Evolutionary conservation across 2,329 filamentous ascomycete genomes (phyloP).

Genomic region (Aspergillus pseudotamarii): DNA sequence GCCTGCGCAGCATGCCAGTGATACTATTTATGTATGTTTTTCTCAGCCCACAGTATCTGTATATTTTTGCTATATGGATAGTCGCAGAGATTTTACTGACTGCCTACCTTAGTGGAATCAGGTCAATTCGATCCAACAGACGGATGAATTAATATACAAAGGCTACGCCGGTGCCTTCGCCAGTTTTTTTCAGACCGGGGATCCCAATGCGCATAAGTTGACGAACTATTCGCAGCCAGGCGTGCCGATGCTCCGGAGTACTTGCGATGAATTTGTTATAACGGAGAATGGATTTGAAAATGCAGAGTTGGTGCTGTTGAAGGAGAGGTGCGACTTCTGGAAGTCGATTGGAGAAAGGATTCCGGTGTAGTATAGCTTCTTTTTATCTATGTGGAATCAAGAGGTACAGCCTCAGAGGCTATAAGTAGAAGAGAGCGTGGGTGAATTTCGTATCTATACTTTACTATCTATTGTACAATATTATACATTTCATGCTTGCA

Average conservation of each 20-base stretch:
- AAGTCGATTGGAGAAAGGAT: conserved; percentile 48
- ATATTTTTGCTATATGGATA: neutral
- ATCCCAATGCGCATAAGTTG: conserved; percentile 61
- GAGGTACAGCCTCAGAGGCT: neutral
- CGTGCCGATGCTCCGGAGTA: conserved; percentile 48
- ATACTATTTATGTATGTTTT: conserved; percentile 56
- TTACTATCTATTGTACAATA: conserved; percentile 13
- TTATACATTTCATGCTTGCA: conserved; percentile 8
- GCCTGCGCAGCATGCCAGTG: conserved; percentile 62
- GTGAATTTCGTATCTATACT: conserved; percentile 12
- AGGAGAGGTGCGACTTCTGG: conserved; percentile 59
- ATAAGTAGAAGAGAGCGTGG: neutral
- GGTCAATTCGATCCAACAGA: conserved; percentile 55
- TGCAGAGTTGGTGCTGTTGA: conserved; percentile 42
- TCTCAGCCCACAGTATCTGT: neutral
- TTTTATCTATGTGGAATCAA: neutral
- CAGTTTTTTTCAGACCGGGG: conserved; percentile 61
- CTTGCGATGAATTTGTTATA: conserved; percentile 56
- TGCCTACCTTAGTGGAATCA: conserved; percentile 55
- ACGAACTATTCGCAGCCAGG: conserved; percentile 45
- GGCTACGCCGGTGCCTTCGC: conserved; percentile 63
- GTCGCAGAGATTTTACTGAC: neutral
- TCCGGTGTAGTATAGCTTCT: conserved; percentile 42
- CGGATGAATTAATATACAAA: conserved; percentile 57
- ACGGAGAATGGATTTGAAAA: conserved; percentile 48